These are phyloP conservation scores for Penicillium parvum DNA, from an alignment of 495 filamentous ascomycete genomes.

Conservation along the genomic window DNA sequence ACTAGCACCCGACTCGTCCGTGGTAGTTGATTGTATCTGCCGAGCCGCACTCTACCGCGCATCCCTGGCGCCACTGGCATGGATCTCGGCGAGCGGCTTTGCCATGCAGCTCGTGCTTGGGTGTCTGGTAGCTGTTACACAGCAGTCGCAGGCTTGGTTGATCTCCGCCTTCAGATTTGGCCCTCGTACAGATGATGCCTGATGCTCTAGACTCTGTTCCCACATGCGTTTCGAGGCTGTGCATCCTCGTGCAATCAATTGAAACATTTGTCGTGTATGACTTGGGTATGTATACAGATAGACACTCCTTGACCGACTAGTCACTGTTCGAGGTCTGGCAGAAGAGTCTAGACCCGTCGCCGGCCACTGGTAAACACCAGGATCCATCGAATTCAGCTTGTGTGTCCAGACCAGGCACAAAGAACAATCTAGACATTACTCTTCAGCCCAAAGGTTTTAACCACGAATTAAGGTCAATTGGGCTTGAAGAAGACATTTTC, in stretches of 20 bases:
- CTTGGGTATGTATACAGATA: conserved; percentile 9
- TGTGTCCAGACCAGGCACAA: background rate
- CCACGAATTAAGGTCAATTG: background rate
- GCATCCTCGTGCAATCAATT: no score
- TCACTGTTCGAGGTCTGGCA: background rate
- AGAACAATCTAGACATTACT: conserved; percentile 2
- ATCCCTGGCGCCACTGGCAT: conserved; percentile 16
- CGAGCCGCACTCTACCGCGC: conserved; percentile 6
- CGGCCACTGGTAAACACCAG: background rate
- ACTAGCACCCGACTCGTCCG: background rate
- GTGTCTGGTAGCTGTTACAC: conserved; percentile 1
- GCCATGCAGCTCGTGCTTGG: conserved; percentile 17
- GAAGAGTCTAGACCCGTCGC: conserved; percentile 14
- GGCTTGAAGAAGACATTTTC: background rate
- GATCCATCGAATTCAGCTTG: conserved; percentile 11
- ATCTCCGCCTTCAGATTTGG: background rate
- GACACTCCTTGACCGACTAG: background rate
- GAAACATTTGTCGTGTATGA: background rate
- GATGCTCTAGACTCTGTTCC: background rate
- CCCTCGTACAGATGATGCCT: background rate
- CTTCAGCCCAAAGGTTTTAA: conserved; percentile 1
- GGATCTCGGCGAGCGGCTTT: conserved; percentile 10
- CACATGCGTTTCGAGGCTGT: no score
- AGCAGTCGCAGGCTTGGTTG: background rate
- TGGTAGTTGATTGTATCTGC: conserved; percentile 3